Evolutionary conservation across 108 stramenopile species (phyloP).

Genomic region (Cylindrotheca closterium): DNA sequence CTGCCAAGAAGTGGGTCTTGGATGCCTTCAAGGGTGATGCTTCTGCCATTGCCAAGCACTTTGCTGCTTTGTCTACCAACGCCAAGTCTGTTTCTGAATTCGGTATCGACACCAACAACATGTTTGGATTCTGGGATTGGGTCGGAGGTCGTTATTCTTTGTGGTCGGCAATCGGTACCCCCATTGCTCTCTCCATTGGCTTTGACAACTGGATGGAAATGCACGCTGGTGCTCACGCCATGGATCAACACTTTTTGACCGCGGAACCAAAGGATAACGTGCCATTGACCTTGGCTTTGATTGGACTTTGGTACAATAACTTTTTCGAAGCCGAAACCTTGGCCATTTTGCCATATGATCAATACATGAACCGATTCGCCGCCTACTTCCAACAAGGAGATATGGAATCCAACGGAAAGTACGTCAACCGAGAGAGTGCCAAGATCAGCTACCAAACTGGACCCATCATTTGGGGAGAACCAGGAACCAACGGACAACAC

Average conservation of each 20-base stretch:
- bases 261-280: constrained; percentile 91
- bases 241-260: constrained; percentile 97
- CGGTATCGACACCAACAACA: constrained; percentile 91
- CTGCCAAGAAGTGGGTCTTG: constrained; percentile 90
- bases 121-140: constrained; percentile 99
- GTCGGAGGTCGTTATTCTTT: constrained; percentile 95
- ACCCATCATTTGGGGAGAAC: constrained; percentile 96
- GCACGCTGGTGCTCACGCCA: constrained; percentile 96
- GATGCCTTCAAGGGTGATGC: constrained; percentile 63
- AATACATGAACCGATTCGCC: constrained; percentile 94
- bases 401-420: constrained; percentile 99
- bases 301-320: constrained; percentile 98
- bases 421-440: constrained; percentile 71
- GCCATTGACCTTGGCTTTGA: constrained; percentile 91
- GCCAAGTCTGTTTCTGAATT: constrained; percentile 66
- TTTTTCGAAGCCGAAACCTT: constrained; percentile 92
- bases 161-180: constrained; percentile 88
- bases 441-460: constrained; percentile 59
- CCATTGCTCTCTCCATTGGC: constrained; percentile 91
- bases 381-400: constrained; percentile 99
- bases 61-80: constrained; percentile 87
- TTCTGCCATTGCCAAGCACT: constrained; percentile 87
- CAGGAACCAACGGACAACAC: constrained; percentile 98
- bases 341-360: constrained; percentile 95
- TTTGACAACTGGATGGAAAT: constrained; percentile 88